Percentiles rank a stretch among this genome's conserved stretches.
These are phyloP conservation scores for Acacia confusa DNA, from an alignment of 306 rosid species.

Conservation along the genomic window DNA sequence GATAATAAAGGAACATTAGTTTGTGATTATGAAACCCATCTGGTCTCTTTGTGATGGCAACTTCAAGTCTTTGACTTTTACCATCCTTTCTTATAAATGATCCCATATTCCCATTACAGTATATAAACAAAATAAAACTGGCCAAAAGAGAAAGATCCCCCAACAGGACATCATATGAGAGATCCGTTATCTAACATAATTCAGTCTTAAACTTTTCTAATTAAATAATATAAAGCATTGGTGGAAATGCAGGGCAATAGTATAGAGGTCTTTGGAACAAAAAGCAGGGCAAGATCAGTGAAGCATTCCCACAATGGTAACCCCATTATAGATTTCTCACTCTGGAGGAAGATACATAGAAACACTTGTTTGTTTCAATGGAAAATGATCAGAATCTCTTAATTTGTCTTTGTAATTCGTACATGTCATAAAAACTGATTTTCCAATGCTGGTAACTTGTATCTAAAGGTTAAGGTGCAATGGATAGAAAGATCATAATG, in stretches of 20 bases:
- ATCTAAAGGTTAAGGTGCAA: background rate
- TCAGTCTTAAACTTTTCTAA: background rate
- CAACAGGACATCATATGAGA: too few relatives aligned
- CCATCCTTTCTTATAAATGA: background rate
- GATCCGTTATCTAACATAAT: background rate
- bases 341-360: background rate
- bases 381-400: background rate
- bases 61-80: background rate
- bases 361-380: background rate
- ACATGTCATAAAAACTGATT: background rate
- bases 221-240: background rate
- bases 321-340: background rate
- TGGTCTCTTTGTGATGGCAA: background rate
- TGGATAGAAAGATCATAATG: background rate
- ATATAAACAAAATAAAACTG: background rate
- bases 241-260: background rate
- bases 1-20: background rate
- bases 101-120: background rate
- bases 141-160: background rate
- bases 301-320: background rate
- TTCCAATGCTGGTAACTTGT: background rate
- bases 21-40: background rate
- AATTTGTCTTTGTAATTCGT: background rate
- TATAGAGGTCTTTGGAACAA: background rate
- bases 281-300: background rate